Evolutionary conservation across 1,284 basidiomycete species (phyloP), one percentile per base, ranked within the genome.

Genomic region (Ceratorhiza oryzae-sativae): DNA sequence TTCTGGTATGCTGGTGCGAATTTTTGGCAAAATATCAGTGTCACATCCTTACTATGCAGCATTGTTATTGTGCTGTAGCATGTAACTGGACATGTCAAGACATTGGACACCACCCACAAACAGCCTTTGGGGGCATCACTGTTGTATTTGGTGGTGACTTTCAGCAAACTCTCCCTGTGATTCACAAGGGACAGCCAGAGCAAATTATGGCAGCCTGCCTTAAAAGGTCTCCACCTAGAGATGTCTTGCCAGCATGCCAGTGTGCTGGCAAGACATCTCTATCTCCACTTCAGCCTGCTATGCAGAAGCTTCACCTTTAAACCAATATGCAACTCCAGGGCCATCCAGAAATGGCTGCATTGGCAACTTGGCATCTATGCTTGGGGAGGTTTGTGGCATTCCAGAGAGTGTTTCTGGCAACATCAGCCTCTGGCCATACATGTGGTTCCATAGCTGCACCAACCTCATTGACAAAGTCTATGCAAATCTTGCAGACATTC

Each of bases 81-180:
- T 75, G 83, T 0, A 80, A 84, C 60, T 30, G 74, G 0, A 78
- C 79, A 0, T 72, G 80, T 0, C 77, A 75, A 13, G 81, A 84
- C 55, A 51, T 84, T 10, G 59, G 73, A 0, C 58, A 78, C 27
- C 13, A 45, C 45, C 53, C 41, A 0, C 63, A 79, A 36, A 1
- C 6, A 0, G 77, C 78, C 1, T 85, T 84, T 80, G 83, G 81
- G 13, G 83, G 83, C 2, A 75, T 82, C 0, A 79, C 80, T 55
- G 73, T 82, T 0, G 68, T 84, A 0, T 80, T 84, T 75, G 79
- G 81, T 46, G 83, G 83, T 2, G 82, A 84, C 61, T 84, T 80
- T 68, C 79, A 79, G 55, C 83, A 85, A 72, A 79, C 76, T 0
- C 77, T 84, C 2, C 83, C 83, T 32, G 83, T 84, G 1, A 74